Percentiles rank a stretch among this genome's conserved stretches.
These are phyloP conservation scores for Vigna trinervia DNA, from an alignment of 306 rosid genomes.

Conservation along the genomic window DNA sequence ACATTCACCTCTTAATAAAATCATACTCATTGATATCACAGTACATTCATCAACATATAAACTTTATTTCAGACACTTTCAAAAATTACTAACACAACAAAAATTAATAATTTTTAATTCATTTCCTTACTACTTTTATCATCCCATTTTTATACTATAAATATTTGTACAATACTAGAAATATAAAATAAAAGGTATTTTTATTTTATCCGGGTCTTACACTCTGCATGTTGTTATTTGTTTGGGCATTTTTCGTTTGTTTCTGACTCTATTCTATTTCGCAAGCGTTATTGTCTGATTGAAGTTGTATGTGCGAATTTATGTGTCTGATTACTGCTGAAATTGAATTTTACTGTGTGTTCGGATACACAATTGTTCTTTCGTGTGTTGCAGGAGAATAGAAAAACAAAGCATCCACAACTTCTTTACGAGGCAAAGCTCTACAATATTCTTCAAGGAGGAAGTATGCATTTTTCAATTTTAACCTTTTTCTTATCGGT, in stretches of 20 bases:
- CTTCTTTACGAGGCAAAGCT: conserved; percentile 89
- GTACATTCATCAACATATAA: no score
- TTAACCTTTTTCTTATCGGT: neutral
- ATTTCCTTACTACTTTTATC: no score
- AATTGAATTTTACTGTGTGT: conserved; percentile 7
- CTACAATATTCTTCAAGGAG: conserved; percentile 88
- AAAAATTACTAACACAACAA: no score
- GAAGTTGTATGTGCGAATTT: conserved; percentile 7
- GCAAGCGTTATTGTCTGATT: conserved; percentile 9
- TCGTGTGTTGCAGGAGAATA: conserved; percentile 71
- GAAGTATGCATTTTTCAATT: conserved; percentile 72
- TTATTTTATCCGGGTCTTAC: no score
- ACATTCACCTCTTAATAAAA: no score
- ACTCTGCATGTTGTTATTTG: conserved; percentile 1
- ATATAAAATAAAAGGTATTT: no score
- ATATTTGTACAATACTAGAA: no score
- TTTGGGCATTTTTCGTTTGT: neutral
- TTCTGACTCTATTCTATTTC: neutral
- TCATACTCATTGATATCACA: no score
- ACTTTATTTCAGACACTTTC: no score
- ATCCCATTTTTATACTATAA: no score
- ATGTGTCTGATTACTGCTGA: neutral
- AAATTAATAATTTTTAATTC: no score
- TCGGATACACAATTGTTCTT: neutral
- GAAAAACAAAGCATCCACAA: conserved; percentile 92